These are phyloP conservation scores for Russula earlei DNA, from an alignment of 768 basidiomycete species.

Conservation along the genomic window DNA sequence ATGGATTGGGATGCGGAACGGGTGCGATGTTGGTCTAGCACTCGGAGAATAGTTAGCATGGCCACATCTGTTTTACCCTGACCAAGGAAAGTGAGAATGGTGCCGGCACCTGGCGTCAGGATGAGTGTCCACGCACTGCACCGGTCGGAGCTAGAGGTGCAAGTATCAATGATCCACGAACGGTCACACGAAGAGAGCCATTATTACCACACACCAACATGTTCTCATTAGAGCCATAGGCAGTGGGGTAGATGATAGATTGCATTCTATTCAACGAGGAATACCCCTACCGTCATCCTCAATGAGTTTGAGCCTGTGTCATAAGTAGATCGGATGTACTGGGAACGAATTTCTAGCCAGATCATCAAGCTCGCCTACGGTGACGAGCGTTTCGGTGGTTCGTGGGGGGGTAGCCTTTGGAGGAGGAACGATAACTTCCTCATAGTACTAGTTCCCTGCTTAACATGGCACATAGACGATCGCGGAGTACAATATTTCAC, in stretches of 20 bases:
- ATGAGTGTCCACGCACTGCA: constrained; percentile 51
- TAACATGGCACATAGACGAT: not conserved
- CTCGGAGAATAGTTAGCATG: constrained; percentile 85
- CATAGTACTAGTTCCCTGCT: constrained; percentile 33
- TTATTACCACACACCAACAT: constrained; percentile 78
- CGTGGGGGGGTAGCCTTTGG: constrained; percentile 68
- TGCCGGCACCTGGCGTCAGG: not conserved
- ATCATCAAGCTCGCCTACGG: constrained; percentile 63
- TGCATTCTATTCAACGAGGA: constrained; percentile 85
- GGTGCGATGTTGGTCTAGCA: constrained; percentile 61
- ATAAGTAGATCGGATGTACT: constrained; percentile 33
- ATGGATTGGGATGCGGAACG: constrained; percentile 27
- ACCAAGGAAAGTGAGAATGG: not conserved
- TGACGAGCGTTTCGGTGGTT: constrained; percentile 57
- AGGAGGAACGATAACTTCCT: constrained; percentile 87
- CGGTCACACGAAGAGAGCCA: not conserved
- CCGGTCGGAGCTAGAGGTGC: constrained; percentile 78
- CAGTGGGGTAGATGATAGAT: constrained; percentile 88
- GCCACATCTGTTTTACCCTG: constrained; percentile 99
- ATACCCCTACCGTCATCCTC: constrained; percentile 54
- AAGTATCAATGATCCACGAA: not conserved
- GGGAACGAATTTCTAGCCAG: constrained; percentile 78
- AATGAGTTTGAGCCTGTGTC: not conserved
- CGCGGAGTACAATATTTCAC: constrained; percentile 4
- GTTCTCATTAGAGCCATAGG: constrained; percentile 94